A percentile compares a stretch with the other conserved stretches of the same genome.
These are phyloP conservation scores for Friedmanniomyces endolithicus DNA, from an alignment of 495 filamentous ascomycete species.

Conservation along the genomic window DNA sequence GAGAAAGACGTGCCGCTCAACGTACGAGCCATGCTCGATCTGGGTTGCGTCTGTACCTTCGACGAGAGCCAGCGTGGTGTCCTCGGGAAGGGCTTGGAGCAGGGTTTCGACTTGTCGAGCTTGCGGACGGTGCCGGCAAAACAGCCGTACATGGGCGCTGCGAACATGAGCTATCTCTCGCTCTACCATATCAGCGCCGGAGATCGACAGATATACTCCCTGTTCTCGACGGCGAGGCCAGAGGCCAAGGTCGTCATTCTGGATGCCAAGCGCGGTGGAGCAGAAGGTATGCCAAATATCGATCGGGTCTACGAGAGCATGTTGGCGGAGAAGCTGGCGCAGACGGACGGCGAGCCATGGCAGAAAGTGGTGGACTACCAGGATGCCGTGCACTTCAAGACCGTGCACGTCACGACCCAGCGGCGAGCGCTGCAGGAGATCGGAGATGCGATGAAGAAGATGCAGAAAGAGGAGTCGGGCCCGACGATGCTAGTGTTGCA, in stretches of 20 bases:
- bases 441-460: slow-evolving; percentile 71
- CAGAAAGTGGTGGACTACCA: slow-evolving; percentile 76
- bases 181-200: slow-evolving; percentile 85
- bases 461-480: slow-evolving; percentile 67
- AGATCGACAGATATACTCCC: slow-evolving; percentile 80
- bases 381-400: slow-evolving; percentile 74
- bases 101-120: slow-evolving; percentile 78
- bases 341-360: slow-evolving; percentile 53
- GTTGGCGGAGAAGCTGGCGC: slow-evolving; percentile 49
- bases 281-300: slow-evolving; percentile 77
- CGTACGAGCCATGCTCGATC: slow-evolving; percentile 69
- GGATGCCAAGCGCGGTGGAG: slow-evolving; percentile 58
- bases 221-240: slow-evolving; percentile 74
- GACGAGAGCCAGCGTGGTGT: slow-evolving; percentile 83
- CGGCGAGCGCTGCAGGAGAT: slow-evolving; percentile 81
- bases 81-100: slow-evolving; percentile 81
- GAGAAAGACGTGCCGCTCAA: slow-evolving; percentile 82
- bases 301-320: slow-evolving; percentile 82
- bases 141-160: slow-evolving; percentile 55
- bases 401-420: slow-evolving; percentile 72
- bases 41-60: slow-evolving; percentile 90
- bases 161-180: slow-evolving; percentile 67
- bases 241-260: slow-evolving; percentile 78
- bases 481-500: slow-evolving; percentile 79
- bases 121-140: slow-evolving; percentile 54